Percentiles rank a stretch among this genome's conserved stretches.
phyloP scores from a whole-genome alignment of 768 basidiomycete species.

The Megacollybia marginata region DNA sequence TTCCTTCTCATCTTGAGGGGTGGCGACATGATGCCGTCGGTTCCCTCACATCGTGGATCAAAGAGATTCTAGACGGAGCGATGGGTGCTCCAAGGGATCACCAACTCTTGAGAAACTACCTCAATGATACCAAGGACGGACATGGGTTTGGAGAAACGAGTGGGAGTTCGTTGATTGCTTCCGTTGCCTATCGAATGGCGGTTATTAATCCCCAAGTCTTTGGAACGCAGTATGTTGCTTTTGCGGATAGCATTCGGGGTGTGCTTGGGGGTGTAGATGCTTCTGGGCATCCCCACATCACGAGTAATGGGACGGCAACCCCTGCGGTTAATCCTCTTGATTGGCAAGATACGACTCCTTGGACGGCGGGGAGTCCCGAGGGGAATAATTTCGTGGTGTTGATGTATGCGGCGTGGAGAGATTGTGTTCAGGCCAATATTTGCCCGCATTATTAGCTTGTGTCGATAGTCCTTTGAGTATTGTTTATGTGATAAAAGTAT shows the following conservation, averaged over 20 bases:
- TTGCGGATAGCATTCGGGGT: slow-evolving; percentile 5
- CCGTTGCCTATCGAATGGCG: slow-evolving; percentile 8
- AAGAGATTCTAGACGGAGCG: slow-evolving; percentile 30
- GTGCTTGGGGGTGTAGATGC: background rate
- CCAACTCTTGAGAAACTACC: slow-evolving; percentile 10
- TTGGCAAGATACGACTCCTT: slow-evolving; percentile 6
- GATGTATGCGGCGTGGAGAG: slow-evolving; percentile 30
- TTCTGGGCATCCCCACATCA: slow-evolving; percentile 6
- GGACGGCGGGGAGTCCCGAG: slow-evolving; percentile 19
- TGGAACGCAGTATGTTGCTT: slow-evolving; percentile 1
- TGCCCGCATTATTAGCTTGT: background rate
- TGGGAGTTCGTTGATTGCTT: slow-evolving; percentile 6
- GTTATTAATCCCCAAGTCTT: slow-evolving; percentile 5
- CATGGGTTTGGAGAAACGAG: slow-evolving; percentile 9
- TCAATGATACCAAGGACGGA: slow-evolving; percentile 8
- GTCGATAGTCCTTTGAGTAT: no score
- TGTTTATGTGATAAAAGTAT: no score
- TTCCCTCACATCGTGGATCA: slow-evolving; percentile 31
- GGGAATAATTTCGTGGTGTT: slow-evolving; percentile 40
- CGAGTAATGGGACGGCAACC: slow-evolving; percentile 4
- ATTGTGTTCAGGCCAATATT: slow-evolving; percentile 10
- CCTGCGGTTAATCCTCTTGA: slow-evolving; percentile 7
- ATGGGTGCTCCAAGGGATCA: slow-evolving; percentile 4
- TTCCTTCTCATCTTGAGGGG: slow-evolving; percentile 13
- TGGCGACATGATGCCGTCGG: slow-evolving; percentile 10